These are phyloP conservation scores for Podospora pseudocomata DNA, from an alignment of 495 filamentous ascomycete species.

Conservation along the genomic window DNA sequence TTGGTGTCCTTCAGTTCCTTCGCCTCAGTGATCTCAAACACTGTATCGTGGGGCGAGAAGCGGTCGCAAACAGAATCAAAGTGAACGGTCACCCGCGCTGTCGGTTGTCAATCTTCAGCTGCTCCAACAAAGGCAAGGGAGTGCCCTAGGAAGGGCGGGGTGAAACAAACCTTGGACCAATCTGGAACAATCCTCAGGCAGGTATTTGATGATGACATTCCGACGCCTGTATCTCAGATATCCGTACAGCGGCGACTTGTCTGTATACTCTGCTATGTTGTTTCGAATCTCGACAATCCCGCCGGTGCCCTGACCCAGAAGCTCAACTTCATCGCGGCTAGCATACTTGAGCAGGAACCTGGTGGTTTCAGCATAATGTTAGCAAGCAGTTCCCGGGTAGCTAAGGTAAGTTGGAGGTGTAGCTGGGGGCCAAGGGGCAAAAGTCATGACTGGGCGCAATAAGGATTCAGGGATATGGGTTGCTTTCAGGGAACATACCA, in stretches of 20 bases:
- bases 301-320: conserved; percentile 72
- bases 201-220: conserved; percentile 87
- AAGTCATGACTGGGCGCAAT: background rate
- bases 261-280: conserved; percentile 70
- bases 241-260: conserved; percentile 84
- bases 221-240: conserved; percentile 85
- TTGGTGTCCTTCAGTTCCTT: conserved; percentile 83
- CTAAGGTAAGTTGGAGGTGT: background rate
- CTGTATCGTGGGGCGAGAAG: conserved; percentile 83
- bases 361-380: conserved; percentile 14
- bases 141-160: conserved; percentile 8
- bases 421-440: background rate
- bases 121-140: conserved; percentile 3
- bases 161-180: conserved; percentile 74
- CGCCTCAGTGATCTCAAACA: conserved; percentile 65
- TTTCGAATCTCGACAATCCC: conserved; percentile 82
- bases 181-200: conserved; percentile 85
- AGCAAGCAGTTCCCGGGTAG: conserved; percentile 14
- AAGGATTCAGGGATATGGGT: background rate
- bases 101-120: conserved; percentile 9
- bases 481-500: conserved; percentile 60
- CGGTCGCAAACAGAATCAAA: conserved; percentile 81
- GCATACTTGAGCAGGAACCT: conserved; percentile 95
- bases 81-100: conserved; percentile 92
- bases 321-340: conserved; percentile 80